Evolutionary conservation across 1,139 yeast species (phyloP), one percentile per base, ranked within the genome.

Genomic region (Candida glucosophila): DNA sequence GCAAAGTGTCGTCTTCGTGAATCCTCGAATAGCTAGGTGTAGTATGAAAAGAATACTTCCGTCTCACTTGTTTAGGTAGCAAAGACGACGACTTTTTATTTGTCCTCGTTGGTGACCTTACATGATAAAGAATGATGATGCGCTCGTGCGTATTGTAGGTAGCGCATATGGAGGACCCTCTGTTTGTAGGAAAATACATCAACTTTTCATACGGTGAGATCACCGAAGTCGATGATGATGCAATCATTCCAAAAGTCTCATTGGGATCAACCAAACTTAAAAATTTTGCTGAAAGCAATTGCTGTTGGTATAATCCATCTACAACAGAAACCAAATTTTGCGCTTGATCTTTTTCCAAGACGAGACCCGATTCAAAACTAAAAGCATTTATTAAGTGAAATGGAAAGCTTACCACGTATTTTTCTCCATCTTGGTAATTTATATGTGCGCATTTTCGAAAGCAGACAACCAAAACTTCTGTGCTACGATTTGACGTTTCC

Each of bases 191-290:
- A 36, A 73, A 74, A 14, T 59, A 47, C 23, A 72, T 42, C 22
- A 82, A 44, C 28, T 65, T 68, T 42, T 82, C 93, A 22, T 59
- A 55, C 2, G 68, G 52, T 0, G 78, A 63, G 8, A 83, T 68
- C 1, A 77, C 71, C 1, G 85, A 69, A 0, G 81, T 76, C 1
- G 90, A 74, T 0, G 86, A 75, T 0, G 90, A 73, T 1, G 76
- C 70, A 3, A 82, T 70, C 5, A 71, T 55, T 2, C 88, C 77
- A 25, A 78, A 58, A 13, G 81, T 88, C 4, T 72, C 72, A 24
- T 77, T 55, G 1, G 93, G 88, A 39, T 79, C 88, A 1, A 71
- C 65, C 36, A 82, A 50, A 0, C 85, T 67, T 32, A 79, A 55
- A 38, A 81, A 74, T 26, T 67, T 62, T 4, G 73, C 56, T 39